Base-by-base conservation (phyloP, 2,329 filamentous ascomycete species). In the Metarhizium album region DNA sequence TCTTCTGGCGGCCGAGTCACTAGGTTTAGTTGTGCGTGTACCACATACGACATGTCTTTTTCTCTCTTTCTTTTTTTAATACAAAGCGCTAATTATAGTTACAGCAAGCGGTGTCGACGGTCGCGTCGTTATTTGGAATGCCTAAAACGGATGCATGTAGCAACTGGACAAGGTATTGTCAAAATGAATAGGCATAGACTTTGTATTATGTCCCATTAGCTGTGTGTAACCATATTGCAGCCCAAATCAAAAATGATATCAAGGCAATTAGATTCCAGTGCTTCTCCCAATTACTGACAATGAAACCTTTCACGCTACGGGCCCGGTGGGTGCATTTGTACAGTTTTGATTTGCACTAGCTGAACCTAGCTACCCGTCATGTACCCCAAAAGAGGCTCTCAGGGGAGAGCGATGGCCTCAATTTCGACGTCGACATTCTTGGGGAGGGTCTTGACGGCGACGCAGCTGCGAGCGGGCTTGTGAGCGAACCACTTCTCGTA, bases 381-480 rank as follows among this genome's bases (percentile, higher is more conserved):
- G n/a, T n/a, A 18, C 42, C 27, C 45, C 23, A 20, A 27, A 8
- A 20, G 16, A 14, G 14, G 23, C 57, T 66, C 68, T 66, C 68
- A 83, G 55, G 83, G 76, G 50, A 86, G 74, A 51, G 89, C 89
- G 73, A 93, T 86, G 66, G 83, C 87, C 77, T 95, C 89, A 65
- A 95, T 93, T 76, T 95, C 90, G 23, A 95, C 83, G 53, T 89
- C 83, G 42, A 90, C 89, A 51, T 83, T 83, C 76, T 90, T 89
- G 54, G 90, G 90, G 57, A 95, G 78, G 60, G 87, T 82, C 76
- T 93, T 90, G 57, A 94, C 90, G 4, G 89, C 89, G 49, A 95
- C 88, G 65, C 89, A 95, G 71, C 84, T 90, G 59, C 88, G 79
- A n/a, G 87, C 86, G 20, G 89, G 89, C 78, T 89, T 90, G 72